phyloP scores from a whole-genome alignment of 2,329 filamentous ascomycete genomes.

The Xylaria sp. region DNA sequence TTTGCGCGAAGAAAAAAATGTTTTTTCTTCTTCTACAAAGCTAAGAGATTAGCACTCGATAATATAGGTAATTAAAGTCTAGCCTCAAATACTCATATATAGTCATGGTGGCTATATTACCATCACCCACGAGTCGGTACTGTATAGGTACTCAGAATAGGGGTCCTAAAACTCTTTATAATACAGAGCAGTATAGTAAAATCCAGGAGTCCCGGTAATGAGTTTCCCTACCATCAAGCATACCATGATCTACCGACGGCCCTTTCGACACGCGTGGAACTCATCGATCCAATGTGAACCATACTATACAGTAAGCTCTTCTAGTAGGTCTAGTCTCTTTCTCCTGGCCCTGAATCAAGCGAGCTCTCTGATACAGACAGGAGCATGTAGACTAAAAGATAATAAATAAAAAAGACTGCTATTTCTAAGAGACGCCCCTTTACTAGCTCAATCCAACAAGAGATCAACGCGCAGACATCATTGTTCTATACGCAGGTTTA shows the following conservation, averaged over 20 bases:
- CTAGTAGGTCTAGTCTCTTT: neutral
- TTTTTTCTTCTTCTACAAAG: too few species aligned
- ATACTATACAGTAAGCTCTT: neutral
- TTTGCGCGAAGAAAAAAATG: neutral
- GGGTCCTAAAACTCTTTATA: neutral
- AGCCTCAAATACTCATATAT: conserved; percentile 1
- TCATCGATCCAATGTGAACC: neutral
- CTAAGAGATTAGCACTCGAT: conserved; percentile 2
- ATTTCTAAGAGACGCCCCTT: neutral
- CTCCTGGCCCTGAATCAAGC: neutral
- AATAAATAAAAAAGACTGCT: too few species aligned
- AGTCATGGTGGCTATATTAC: conserved; percentile 11
- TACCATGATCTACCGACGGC: neutral
- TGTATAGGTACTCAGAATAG: neutral
- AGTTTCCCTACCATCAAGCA: neutral
- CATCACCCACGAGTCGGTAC: neutral
- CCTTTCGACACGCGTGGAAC: neutral
- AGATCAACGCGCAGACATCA: neutral
- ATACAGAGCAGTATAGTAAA: neutral
- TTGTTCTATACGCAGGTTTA: neutral
- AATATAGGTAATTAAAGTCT: conserved; percentile 7
- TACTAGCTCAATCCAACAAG: neutral
- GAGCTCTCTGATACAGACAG: neutral
- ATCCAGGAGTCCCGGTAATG: neutral
- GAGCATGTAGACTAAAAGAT: neutral